These are phyloP conservation scores for Deinandra increscens DNA, from an alignment of 129 eudicot species.

Conservation along the genomic window DNA sequence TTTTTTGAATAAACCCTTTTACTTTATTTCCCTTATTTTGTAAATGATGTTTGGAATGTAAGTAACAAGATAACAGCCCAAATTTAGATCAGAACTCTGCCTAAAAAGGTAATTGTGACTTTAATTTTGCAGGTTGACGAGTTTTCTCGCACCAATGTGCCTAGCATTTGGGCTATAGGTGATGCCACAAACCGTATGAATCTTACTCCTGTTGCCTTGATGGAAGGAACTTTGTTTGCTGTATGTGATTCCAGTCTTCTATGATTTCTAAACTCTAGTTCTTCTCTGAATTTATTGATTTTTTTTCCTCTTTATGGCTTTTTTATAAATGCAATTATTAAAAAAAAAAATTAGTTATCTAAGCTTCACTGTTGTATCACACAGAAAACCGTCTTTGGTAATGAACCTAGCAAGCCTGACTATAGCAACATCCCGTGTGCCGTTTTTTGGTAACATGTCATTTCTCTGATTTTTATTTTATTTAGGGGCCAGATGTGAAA, in stretches of 20 bases:
- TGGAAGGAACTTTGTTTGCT: constrained; percentile 90
- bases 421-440: constrained; percentile 76
- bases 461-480: neutral
- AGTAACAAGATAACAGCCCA: neutral
- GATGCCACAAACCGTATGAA: constrained; percentile 90
- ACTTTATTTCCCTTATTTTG: constrained; percentile 6
- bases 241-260: constrained; percentile 45
- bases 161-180: constrained; percentile 95
- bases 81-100: neutral
- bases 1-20: constrained; percentile 17
- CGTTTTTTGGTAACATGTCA: constrained; percentile 71
- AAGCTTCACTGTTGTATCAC: constrained; percentile 15
- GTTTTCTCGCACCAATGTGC: constrained; percentile 71
- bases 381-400: constrained; percentile 92
- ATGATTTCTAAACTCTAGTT: neutral
- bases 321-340: constrained; percentile 16
- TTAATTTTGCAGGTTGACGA: constrained; percentile 58
- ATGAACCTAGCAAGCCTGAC: constrained; percentile 68
- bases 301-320: neutral
- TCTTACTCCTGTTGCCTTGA: constrained; percentile 95
- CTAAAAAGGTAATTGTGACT: neutral
- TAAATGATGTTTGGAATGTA: neutral
- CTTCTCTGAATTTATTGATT: neutral
- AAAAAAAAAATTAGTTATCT: neutral
- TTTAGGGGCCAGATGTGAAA: neutral